Evolutionary conservation across 768 basidiomycete genomes (phyloP).

Genomic region (Leccinellum rugosiceps): DNA sequence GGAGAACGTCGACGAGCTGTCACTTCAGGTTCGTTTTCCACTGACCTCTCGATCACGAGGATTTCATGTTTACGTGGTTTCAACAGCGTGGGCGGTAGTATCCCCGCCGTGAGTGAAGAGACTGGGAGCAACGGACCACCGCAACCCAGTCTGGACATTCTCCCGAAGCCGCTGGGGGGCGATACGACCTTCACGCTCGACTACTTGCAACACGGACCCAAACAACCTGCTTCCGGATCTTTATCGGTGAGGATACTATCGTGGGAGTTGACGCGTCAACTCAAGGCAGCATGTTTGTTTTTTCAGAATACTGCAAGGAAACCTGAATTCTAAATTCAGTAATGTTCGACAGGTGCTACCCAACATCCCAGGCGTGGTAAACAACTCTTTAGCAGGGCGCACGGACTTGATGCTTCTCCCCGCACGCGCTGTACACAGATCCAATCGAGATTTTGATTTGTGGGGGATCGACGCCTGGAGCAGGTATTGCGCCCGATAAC

Average conservation of each 20-base stretch:
- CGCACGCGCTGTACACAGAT: slow-evolving; percentile 65
- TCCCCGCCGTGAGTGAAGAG: slow-evolving; percentile 75
- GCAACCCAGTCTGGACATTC: slow-evolving; percentile 66
- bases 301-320: slow-evolving; percentile 73
- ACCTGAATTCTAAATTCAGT: slow-evolving; percentile 69
- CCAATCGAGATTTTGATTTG: slow-evolving; percentile 67
- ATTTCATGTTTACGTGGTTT: background rate
- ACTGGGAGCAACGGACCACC: slow-evolving; percentile 65
- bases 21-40: slow-evolving; percentile 50
- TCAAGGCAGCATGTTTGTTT: background rate
- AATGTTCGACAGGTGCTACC: slow-evolving; percentile 63
- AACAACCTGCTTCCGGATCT: slow-evolving; percentile 79
- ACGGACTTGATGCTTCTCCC: slow-evolving; percentile 77
- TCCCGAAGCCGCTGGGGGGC: slow-evolving; percentile 65
- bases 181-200: slow-evolving; percentile 58
- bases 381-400: slow-evolving; percentile 65
- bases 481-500: slow-evolving; percentile 54
- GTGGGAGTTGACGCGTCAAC: background rate
- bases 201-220: slow-evolving; percentile 69
- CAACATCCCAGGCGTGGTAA: slow-evolving; percentile 73
- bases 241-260: slow-evolving; percentile 50
- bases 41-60: background rate
- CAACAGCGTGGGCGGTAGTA: slow-evolving; percentile 57
- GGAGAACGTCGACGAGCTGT: slow-evolving; percentile 56
- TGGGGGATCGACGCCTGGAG: slow-evolving; percentile 67